Evolutionary conservation across 441 rosid species (phyloP).

Genomic region (Pelargonium myrrhifolium): DNA sequence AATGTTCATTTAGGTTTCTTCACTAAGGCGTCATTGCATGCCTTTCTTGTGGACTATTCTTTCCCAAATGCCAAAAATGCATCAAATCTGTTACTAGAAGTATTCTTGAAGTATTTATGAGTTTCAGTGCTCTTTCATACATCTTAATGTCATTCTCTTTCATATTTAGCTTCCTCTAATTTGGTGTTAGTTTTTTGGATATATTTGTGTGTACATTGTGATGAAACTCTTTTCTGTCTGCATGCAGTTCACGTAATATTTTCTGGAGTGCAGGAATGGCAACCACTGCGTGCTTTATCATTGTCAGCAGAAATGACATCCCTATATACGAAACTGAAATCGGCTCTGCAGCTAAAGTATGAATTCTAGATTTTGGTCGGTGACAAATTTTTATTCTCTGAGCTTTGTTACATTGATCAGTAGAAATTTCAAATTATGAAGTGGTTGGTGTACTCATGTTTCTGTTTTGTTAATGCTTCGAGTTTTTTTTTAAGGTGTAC

Average conservation of each 20-base stretch:
- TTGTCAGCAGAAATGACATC: conserved; percentile 83
- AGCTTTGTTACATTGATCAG: not conserved
- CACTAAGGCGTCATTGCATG: too few species aligned
- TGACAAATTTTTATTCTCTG: not conserved
- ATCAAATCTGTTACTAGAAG: too few species aligned
- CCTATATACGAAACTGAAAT: conserved; percentile 98
- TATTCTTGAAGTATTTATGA: too few species aligned
- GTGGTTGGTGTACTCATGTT: not conserved
- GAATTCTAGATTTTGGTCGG: conserved; percentile 1
- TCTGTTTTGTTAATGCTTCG: not conserved
- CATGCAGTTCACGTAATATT: not conserved
- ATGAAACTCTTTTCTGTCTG: not conserved
- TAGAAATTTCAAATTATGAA: too few species aligned
- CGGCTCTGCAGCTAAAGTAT: conserved; percentile 82
- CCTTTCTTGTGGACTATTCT: too few species aligned
- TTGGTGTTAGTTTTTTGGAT: too few species aligned
- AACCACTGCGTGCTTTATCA: conserved; percentile 80
- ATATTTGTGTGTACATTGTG: not conserved
- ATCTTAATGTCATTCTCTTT: too few species aligned
- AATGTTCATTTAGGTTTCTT: too few species aligned
- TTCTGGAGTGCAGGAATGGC: conserved; percentile 40
- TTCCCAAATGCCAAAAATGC: too few species aligned
- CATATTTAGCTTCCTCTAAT: too few species aligned
- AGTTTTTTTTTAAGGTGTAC: not conserved
- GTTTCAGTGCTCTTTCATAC: too few species aligned